Evolutionary conservation across 2,329 filamentous ascomycete genomes (phyloP).

Genomic region (Aspergillus unguis): DNA sequence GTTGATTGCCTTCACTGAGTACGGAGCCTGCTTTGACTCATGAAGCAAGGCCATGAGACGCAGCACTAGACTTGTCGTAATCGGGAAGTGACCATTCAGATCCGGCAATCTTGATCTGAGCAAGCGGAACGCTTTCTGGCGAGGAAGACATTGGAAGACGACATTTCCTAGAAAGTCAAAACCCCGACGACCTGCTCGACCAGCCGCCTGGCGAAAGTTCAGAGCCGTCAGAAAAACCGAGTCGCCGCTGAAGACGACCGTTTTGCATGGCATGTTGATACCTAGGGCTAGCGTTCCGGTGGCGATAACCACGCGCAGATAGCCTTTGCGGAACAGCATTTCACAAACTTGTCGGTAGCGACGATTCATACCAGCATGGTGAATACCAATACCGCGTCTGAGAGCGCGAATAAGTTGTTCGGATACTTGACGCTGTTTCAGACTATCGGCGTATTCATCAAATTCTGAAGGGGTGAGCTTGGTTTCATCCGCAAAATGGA

Average conservation of each 20-base stretch:
- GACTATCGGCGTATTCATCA: slow-evolving; percentile 50
- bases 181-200: slow-evolving; percentile 73
- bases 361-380: slow-evolving; percentile 77
- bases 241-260: slow-evolving; percentile 72
- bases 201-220: slow-evolving; percentile 72
- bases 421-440: slow-evolving; percentile 50
- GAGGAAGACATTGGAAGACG: slow-evolving; percentile 66
- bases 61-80: slow-evolving; percentile 69
- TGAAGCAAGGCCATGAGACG: slow-evolving; percentile 65
- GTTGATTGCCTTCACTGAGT: slow-evolving; percentile 60
- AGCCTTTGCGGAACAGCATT: slow-evolving; percentile 38
- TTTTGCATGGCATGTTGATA: slow-evolving; percentile 83
- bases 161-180: slow-evolving; percentile 80
- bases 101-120: slow-evolving; percentile 71
- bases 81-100: slow-evolving; percentile 72
- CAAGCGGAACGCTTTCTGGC: slow-evolving; percentile 62
- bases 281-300: slow-evolving; percentile 73
- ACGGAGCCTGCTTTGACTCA: slow-evolving; percentile 61
- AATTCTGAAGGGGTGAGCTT: slow-evolving; percentile 60
- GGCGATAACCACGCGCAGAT: slow-evolving; percentile 66
- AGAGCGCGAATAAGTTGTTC: slow-evolving; percentile 57
- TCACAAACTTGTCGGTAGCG: slow-evolving; percentile 64
- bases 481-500: slow-evolving; percentile 59
- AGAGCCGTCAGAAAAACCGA: slow-evolving; percentile 69
- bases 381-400: slow-evolving; percentile 67